Percentiles rank a stretch among this genome's conserved stretches.
Conservation (phyloP, 345 rosid species). For the Eucalyptus curtisii region DNA sequence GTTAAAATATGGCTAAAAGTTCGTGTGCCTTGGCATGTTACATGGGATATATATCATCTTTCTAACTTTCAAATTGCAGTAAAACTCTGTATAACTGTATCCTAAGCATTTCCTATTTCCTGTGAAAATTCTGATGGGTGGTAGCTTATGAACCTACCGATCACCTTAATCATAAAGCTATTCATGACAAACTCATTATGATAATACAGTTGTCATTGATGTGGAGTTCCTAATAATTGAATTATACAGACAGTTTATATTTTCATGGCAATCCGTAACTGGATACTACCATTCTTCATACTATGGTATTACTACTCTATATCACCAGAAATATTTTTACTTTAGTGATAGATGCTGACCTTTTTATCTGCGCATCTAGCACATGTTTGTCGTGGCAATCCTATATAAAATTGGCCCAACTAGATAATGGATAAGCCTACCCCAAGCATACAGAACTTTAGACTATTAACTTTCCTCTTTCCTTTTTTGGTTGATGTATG, state of each 20-base stretch:
- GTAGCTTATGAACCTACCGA: not conserved
- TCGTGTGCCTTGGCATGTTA: not conserved
- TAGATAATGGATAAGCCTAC: not conserved
- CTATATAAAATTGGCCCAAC: not conserved
- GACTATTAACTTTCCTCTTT: not conserved
- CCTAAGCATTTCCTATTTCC: not conserved
- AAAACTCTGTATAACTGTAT: not conserved
- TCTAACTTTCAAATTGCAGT: not conserved
- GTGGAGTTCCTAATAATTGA: not conserved
- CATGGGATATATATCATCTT: not conserved
- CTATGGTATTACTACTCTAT: not conserved
- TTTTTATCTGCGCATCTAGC: not conserved
- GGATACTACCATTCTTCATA: not conserved
- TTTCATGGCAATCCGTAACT: not conserved
- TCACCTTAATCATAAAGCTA: not conserved
- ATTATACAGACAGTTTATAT: not conserved
- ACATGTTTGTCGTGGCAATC: not conserved
- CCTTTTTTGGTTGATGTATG: not conserved
- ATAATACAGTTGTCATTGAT: not conserved
- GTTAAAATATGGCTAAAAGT: not conserved
- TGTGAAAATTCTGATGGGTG: not conserved
- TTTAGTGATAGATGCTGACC: not conserved
- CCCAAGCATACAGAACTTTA: not conserved
- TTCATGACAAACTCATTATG: not conserved
- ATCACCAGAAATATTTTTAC: not conserved